Percentiles rank a stretch among this genome's conserved stretches.
These are phyloP conservation scores for Mycena metata DNA, from an alignment of 768 basidiomycete genomes.

Conservation along the genomic window DNA sequence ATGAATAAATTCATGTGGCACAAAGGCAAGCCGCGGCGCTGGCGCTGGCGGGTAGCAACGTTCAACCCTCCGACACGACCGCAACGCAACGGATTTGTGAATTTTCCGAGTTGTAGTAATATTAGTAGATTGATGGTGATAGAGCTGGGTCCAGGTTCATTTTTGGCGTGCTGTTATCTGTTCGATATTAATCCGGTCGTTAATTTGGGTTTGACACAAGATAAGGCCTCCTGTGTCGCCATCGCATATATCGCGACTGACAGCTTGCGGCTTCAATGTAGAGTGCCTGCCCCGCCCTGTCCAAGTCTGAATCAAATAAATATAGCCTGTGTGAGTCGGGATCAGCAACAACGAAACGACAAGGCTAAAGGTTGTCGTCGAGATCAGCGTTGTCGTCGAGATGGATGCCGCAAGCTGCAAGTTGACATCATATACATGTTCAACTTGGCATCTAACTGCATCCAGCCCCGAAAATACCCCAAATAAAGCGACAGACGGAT, in stretches of 20 bases:
- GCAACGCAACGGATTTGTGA: too few relatives aligned
- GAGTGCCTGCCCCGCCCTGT: not conserved
- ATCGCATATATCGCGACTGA: too few relatives aligned
- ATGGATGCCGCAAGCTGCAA: too few relatives aligned
- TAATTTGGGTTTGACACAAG: not conserved
- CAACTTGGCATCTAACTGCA: not conserved
- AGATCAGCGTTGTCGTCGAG: too few relatives aligned
- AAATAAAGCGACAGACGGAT: too few relatives aligned
- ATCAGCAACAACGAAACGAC: not conserved
- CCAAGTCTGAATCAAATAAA: not conserved
- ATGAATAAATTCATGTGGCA: too few relatives aligned
- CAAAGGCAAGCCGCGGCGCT: too few relatives aligned
- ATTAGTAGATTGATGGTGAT: too few relatives aligned
- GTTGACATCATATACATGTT: not conserved
- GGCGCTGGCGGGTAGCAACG: too few relatives aligned
- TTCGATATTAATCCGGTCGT: not conserved
- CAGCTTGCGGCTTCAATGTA: too few relatives aligned
- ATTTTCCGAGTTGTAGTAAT: not conserved
- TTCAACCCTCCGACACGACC: too few relatives aligned
- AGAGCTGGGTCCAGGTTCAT: not conserved
- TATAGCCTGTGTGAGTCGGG: not conserved
- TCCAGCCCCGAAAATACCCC: conserved; percentile 8
- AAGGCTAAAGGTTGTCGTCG: not conserved
- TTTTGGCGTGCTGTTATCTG: not conserved
- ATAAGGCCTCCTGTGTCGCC: too few relatives aligned